These are phyloP conservation scores for Picea sitchensis DNA, from an alignment of 75 land plant species.

Conservation along the genomic window DNA sequence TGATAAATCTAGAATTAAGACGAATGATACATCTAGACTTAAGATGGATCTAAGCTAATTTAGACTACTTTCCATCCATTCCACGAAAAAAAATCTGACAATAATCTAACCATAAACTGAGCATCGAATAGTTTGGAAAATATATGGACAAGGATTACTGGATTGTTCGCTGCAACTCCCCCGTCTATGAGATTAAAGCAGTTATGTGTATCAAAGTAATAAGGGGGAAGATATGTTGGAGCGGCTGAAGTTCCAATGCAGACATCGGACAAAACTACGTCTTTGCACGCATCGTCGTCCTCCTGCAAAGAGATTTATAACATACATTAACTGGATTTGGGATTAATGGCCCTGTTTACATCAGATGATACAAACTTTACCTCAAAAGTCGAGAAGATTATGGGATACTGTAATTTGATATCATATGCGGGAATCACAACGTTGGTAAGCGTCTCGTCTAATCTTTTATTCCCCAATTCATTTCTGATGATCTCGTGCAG, in stretches of 20 bases:
- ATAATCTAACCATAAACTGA: too few relatives aligned
- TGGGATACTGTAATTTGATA: constrained; percentile 17
- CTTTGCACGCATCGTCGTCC: not conserved
- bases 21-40: too few relatives aligned
- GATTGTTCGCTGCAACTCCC: constrained; percentile 33
- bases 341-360: too few relatives aligned
- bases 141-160: constrained; percentile 11
- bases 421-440: constrained; percentile 26
- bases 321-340: not conserved
- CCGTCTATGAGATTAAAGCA: constrained; percentile 32
- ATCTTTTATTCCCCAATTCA: not conserved
- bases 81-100: too few relatives aligned
- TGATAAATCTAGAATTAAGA: too few relatives aligned
- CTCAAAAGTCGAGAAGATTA: constrained; percentile 23
- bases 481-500: constrained; percentile 7
- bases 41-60: too few relatives aligned
- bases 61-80: too few relatives aligned
- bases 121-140: not conserved
- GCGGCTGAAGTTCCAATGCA: constrained; percentile 27
- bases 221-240: constrained; percentile 30
- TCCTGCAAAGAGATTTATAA: not conserved
- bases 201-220: constrained; percentile 1
- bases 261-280: not conserved
- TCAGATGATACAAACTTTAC: not conserved
- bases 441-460: constrained; percentile 15